Base-by-base conservation (phyloP, 1,139 yeast species). In the Yamadazyma atlantica region DNA sequence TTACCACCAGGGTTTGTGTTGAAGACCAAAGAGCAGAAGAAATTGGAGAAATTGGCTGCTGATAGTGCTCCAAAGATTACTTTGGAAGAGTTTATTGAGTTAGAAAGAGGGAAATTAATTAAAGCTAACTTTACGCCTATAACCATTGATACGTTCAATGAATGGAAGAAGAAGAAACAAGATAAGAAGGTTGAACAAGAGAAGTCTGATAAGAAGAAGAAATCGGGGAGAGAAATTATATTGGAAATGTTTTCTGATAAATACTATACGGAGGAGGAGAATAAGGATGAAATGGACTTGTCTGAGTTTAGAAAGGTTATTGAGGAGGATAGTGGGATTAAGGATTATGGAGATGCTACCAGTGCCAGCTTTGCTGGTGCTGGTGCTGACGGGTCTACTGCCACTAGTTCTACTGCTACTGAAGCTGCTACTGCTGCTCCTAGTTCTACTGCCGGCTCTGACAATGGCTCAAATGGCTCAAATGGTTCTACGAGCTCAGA, bases 1-100 rank as follows among this genome's bases (percentile, higher is more conserved):
- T 74, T 94, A 53, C 99, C 99, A 31, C 89, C 94, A 33, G 99
- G 98, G 1, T 94, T 89, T 62, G 95, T 88, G 38, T 78, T 94
- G 66, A 94, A 92, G 73, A 92, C 98, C 33, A 90, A 89, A 65
- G 98, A 92, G 61, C 96, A 94, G 62, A 84, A 86, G 73, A 78
- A 90, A 57, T 67, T 89, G 55, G 98, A 92, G 63, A 84, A 82
- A 57, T 73, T 84, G 60, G 96, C 95, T 15, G 78, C 81, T 23
- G 97, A 89, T 36, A 73, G 78, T 42, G 89, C 87, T 54, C 96
- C 96, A 38, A 83, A 85, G 69, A 86, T 94, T 54, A 87, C 97
- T 1, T 72, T 94, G 53, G 99, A 94, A 64, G 98, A 94, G 48
- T 92, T 92, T 60, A 80, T 94, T 49, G 98, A 94, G 60, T 80